Evolutionary conservation across 2,329 filamentous ascomycete genomes (phyloP).

Genomic region (Neonectria sp.): DNA sequence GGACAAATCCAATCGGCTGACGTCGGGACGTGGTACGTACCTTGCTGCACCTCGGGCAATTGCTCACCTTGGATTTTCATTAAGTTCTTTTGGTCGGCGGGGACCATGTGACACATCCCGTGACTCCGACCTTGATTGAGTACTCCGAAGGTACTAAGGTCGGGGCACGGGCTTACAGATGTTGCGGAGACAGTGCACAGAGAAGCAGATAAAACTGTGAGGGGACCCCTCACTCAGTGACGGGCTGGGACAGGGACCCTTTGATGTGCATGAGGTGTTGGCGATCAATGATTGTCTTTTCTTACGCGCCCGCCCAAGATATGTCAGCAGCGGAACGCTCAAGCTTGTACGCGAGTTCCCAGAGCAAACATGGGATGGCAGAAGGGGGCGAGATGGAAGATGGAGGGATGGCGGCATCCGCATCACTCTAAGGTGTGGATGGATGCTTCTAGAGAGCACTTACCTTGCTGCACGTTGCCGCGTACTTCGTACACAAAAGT

Average conservation of each 20-base stretch:
- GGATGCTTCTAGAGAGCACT: not conserved
- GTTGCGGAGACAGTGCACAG: conserved; percentile 16
- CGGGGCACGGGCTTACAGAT: conserved; percentile 18
- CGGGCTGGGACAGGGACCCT: not conserved
- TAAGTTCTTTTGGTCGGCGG: not conserved
- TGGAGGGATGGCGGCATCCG: not conserved
- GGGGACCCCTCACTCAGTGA: conserved; percentile 6
- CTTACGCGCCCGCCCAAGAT: not conserved
- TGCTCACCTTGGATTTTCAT: conserved; percentile 6
- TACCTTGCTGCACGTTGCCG: not conserved
- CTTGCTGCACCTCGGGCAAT: conserved; percentile 17
- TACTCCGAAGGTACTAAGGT: too few species aligned
- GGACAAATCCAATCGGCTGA: conserved; percentile 37
- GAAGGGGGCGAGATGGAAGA: not conserved
- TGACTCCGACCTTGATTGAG: not conserved
- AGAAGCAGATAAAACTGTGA: conserved; percentile 4
- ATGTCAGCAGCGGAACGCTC: not conserved
- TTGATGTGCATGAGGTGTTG: not conserved
- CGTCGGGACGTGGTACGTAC: conserved; percentile 33
- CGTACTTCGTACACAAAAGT: not conserved
- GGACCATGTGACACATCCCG: conserved; percentile 1
- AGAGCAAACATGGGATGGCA: not conserved
- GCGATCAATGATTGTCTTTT: not conserved
- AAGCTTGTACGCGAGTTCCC: not conserved
- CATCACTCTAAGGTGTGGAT: not conserved